Percentiles rank a stretch among this genome's conserved stretches.
phyloP scores from a whole-genome alignment of 345 rosid genomes.

The Moricandia moricandioides region DNA sequence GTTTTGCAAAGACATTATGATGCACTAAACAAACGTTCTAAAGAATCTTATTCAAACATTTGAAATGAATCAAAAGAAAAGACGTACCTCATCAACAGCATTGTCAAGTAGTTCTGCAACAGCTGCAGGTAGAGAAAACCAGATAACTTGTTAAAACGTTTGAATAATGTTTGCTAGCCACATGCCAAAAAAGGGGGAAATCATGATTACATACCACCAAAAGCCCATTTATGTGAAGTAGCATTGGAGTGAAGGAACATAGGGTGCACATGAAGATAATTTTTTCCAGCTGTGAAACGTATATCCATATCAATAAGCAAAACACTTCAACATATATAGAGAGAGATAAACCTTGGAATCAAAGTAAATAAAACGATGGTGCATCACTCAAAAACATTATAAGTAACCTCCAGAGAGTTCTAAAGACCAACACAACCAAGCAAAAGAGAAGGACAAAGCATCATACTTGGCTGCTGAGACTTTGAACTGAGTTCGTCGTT shows the following conservation, averaged over 20 bases:
- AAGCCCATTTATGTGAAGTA: conserved; percentile 97
- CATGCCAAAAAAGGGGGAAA: background rate
- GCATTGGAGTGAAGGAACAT: conserved; percentile 99
- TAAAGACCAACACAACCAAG: background rate
- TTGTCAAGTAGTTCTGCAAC: conserved; percentile 94
- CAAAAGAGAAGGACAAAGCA: conserved; percentile 4
- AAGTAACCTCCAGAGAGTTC: background rate
- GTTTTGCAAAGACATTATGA: background rate
- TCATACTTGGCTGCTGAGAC: conserved; percentile 60
- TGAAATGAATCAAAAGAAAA: conserved; percentile 7
- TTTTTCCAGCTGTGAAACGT: conserved; percentile 56
- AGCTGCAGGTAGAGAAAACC: conserved; percentile 51
- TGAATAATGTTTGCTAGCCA: background rate
- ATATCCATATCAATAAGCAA: conserved; percentile 1
- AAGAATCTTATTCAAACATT: conserved; percentile 6
- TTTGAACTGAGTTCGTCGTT: conserved; percentile 45
- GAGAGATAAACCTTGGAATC: background rate
- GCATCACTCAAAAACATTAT: background rate
- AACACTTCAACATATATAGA: background rate
- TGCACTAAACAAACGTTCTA: conserved; percentile 3
- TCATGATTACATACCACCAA: conserved; percentile 68
- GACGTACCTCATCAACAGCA: conserved; percentile 83
- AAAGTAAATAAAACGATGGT: background rate
- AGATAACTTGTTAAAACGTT: conserved; percentile 22
- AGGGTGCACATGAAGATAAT: conserved; percentile 87